Conservation (phyloP, 176 grass and related monocot species). For the Avena sativa region DNA sequence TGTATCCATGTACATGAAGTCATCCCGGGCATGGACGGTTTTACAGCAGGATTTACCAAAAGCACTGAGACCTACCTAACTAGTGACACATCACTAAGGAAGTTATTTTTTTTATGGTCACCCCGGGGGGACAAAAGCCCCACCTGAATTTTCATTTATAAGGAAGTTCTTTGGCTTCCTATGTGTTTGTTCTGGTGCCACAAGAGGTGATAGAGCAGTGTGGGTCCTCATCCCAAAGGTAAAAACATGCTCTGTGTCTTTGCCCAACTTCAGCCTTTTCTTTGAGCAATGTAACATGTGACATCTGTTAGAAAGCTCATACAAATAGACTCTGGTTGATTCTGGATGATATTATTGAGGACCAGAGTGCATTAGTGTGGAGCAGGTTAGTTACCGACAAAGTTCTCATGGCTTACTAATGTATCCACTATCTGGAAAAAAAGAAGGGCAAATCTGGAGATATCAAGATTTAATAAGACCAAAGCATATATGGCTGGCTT, state of each 20-base stretch:
- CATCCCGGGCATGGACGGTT: background rate
- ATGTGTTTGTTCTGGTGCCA: background rate
- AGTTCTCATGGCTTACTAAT: background rate
- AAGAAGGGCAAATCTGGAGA: background rate
- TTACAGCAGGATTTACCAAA: background rate
- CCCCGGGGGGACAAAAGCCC: too few relatives aligned
- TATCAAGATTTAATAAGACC: background rate
- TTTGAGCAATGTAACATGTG: background rate
- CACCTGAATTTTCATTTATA: background rate
- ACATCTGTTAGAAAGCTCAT: background rate
- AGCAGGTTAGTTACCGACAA: background rate
- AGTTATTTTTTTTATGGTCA: background rate
- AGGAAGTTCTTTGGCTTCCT: background rate
- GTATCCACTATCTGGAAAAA: background rate
- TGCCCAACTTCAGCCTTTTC: background rate
- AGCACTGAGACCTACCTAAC: background rate
- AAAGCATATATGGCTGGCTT: background rate
- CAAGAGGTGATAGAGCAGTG: background rate
- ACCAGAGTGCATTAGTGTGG: too few relatives aligned
- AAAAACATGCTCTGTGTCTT: background rate
- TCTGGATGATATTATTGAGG: background rate
- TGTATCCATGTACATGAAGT: background rate
- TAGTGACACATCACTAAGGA: background rate
- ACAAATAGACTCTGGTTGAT: background rate
- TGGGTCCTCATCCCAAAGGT: background rate